Evolutionary conservation across 1,284 basidiomycete species (phyloP).

Genomic region (Tausonia pullulans): DNA sequence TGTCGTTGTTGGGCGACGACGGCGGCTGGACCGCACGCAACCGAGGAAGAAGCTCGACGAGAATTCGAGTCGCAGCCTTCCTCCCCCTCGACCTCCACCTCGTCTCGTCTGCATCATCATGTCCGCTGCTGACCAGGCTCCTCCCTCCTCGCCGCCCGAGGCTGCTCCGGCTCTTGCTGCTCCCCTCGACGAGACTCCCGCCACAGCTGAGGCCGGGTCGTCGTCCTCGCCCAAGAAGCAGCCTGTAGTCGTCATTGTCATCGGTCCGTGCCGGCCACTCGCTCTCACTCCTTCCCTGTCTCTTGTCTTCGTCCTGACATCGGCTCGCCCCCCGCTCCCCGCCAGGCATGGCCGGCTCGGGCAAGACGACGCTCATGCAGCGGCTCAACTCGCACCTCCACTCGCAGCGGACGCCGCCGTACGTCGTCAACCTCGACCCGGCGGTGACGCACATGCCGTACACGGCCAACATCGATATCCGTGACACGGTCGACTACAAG

Average conservation of each 20-base stretch:
- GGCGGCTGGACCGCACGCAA: too few relatives aligned
- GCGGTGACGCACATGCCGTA: constrained; percentile 85
- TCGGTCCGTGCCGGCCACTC: constrained; percentile 33
- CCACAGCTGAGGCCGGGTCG: too few relatives aligned
- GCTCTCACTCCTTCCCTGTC: neutral
- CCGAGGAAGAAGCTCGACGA: too few relatives aligned
- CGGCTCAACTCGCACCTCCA: constrained; percentile 81
- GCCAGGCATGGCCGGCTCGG: constrained; percentile 79
- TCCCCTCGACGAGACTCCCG: too few relatives aligned
- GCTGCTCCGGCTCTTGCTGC: too few relatives aligned
- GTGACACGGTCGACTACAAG: constrained; percentile 94
- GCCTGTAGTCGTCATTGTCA: constrained; percentile 71
- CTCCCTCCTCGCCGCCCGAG: too few relatives aligned
- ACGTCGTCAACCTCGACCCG: constrained; percentile 95
- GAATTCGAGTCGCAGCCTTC: too few relatives aligned
- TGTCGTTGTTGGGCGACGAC: neutral
- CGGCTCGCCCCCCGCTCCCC: neutral
- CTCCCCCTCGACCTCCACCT: too few relatives aligned
- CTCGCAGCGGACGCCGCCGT: constrained; percentile 53
- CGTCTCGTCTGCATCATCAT: too few relatives aligned
- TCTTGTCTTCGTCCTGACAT: neutral
- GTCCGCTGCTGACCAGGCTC: too few relatives aligned
- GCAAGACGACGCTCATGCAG: constrained; percentile 95
- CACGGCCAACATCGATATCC: constrained; percentile 92
- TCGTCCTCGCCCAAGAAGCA: constrained; percentile 35